Base-by-base conservation (phyloP, 192 early-diverging fungal species). In the Rhizophlyctis rosea region DNA sequence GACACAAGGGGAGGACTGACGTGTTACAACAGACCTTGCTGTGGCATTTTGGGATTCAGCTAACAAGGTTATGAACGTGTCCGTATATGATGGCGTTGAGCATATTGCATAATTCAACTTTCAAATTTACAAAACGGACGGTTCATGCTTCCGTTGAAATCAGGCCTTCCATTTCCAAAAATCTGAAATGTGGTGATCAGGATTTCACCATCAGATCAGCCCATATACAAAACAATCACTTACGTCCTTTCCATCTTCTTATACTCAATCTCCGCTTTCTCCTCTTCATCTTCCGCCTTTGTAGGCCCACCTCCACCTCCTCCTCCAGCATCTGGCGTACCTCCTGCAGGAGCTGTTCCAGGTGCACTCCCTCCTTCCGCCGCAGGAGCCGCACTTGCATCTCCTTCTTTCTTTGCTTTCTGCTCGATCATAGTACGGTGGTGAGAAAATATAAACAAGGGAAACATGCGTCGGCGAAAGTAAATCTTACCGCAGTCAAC, bases 231-330 rank as follows among this genome's bases (percentile, higher is more conserved):
- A 51, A 54, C 2, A 5, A 2, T 48, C 47, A 59, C 55, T 62
- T 58, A 63, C 67, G 50, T 73, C 7, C 54, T 23, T 55, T 78
- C 76, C 30, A 78, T 65, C 34, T 71, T 72, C 27, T 52, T 53
- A 54, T 74, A 78, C 51, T 78, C 76, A 47, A 21, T 1, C 50
- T 78, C 76, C 13, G 34, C 28, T 54, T 71, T 69, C 31, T 71
- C 71, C 44, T 70, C 64, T 3, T 68, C 48, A 14, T 77, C 76
- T 4, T 72, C 63, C 30, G 59, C 28, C 49, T 32, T 18, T 4
- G 50, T 24, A 18, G 18, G 14, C 18, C 23, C 53, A 32, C 11
- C 14, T 25, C 1, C 59, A 18, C 14, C 70, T 35, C 44, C 67
- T 3, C 28, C 13, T 2, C 21, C 51, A 36, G 63, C 63, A 52